Evolutionary conservation across 129 eudicot species (phyloP).

Genomic region (Apium graveolens): DNA sequence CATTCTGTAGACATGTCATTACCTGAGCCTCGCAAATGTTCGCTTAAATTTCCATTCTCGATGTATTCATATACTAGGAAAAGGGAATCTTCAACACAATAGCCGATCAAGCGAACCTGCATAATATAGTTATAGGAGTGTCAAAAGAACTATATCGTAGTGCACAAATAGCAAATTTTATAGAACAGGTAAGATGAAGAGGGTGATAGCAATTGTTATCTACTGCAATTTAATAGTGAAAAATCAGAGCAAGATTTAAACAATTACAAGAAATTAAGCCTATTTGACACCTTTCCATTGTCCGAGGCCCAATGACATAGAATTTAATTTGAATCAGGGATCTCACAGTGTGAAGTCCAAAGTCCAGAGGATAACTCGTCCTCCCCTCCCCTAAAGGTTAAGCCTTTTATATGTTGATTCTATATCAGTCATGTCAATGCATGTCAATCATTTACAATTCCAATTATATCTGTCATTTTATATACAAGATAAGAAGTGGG

Average conservation of each 20-base stretch:
- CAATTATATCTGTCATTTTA: not conserved
- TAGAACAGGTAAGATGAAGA: not conserved
- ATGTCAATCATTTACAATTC: not conserved
- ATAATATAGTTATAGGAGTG: conserved; percentile 9
- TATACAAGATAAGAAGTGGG: not conserved
- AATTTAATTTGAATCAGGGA: not conserved
- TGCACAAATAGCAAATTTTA: not conserved
- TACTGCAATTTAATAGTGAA: not conserved
- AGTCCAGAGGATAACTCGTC: too few species aligned
- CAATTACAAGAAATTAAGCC: not conserved
- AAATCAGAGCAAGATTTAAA: not conserved
- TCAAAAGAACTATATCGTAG: not conserved
- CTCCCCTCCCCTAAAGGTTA: not conserved
- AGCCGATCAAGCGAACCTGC: conserved; percentile 96
- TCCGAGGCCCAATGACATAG: not conserved
- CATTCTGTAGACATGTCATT: conserved; percentile 7
- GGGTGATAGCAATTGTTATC: not conserved
- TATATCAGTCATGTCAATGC: not conserved
- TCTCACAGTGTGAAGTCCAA: not conserved
- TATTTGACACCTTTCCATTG: not conserved
- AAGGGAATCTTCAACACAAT: conserved; percentile 85
- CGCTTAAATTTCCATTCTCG: conserved; percentile 89
- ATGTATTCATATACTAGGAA: conserved; percentile 83
- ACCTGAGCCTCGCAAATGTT: conserved; percentile 90
- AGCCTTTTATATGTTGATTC: not conserved